Percentiles rank a stretch among this genome's conserved stretches.
phyloP scores from a whole-genome alignment of 495 filamentous ascomycete genomes.

The Wilcoxina mikolae region DNA sequence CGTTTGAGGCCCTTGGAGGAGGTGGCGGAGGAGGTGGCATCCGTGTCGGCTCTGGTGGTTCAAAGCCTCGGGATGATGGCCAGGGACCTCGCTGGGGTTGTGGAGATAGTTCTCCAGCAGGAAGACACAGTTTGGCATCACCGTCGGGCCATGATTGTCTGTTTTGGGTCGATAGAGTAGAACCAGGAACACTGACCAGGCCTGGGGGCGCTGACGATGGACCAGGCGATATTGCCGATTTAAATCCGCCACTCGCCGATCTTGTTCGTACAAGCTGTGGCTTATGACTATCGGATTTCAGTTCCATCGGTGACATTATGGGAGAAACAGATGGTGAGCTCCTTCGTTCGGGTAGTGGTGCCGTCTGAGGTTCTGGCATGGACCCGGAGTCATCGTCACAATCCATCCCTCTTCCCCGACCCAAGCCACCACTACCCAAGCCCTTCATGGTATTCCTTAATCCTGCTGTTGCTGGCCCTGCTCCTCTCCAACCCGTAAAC shows the following conservation, averaged over 20 bases:
- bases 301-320: constrained; percentile 4
- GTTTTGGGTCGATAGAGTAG: constrained; percentile 9
- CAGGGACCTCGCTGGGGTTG: background rate
- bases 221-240: constrained; percentile 23
- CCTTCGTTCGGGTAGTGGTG: constrained; percentile 24
- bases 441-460: constrained; percentile 18
- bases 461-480: constrained; percentile 14
- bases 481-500: constrained; percentile 19
- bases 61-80: background rate
- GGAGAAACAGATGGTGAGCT: constrained; percentile 19
- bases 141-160: constrained; percentile 21
- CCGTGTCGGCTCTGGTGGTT: background rate
- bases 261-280: constrained; percentile 27
- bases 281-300: background rate
- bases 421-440: constrained; percentile 22
- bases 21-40: constrained; percentile 2
- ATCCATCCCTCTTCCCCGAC: constrained; percentile 23
- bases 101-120: background rate
- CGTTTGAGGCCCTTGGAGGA: background rate
- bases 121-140: background rate
- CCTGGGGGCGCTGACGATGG: constrained; percentile 28
- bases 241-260: constrained; percentile 27
- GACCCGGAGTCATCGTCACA: constrained; percentile 20
- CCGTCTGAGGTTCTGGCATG: constrained; percentile 26
- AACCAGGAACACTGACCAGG: constrained; percentile 26